Percentiles rank a stretch among this genome's conserved stretches.
Evolutionary conservation across 495 filamentous ascomycete genomes (phyloP).

Genomic region (Aspergillus ostianus): DNA sequence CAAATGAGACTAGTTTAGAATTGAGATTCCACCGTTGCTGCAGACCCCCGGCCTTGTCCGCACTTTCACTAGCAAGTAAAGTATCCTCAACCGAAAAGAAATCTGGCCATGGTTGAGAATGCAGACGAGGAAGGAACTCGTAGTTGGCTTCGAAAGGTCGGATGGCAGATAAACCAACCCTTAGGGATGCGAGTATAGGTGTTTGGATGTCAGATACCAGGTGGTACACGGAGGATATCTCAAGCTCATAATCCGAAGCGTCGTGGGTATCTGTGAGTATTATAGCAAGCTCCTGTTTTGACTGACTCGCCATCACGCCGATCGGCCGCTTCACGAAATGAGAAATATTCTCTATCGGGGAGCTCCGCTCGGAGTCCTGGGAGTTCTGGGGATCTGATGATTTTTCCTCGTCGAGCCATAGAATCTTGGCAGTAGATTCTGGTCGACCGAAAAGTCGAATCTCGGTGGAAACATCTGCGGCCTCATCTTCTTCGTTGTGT

Average conservation of each 20-base stretch:
- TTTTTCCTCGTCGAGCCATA: constrained; percentile 43
- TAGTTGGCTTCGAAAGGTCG: constrained; percentile 88
- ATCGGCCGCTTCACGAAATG: constrained; percentile 38
- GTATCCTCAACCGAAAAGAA: constrained; percentile 63
- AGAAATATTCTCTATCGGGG: constrained; percentile 29
- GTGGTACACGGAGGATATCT: constrained; percentile 71
- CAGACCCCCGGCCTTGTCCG: constrained; percentile 56
- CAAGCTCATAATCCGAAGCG: constrained; percentile 65
- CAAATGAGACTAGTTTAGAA: constrained; percentile 72
- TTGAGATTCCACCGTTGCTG: constrained; percentile 76
- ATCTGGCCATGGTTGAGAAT: constrained; percentile 79
- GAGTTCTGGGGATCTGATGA: constrained; percentile 18
- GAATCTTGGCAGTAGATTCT: constrained; percentile 49
- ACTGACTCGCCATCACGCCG: constrained; percentile 51
- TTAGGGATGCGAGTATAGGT: constrained; percentile 69
- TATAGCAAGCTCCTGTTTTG: constrained; percentile 31
- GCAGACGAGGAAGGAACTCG: constrained; percentile 73
- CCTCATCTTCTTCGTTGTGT: constrained; percentile 80
- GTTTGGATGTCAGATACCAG: constrained; percentile 80
- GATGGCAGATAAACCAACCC: constrained; percentile 66
- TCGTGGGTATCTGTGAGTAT: constrained; percentile 38
- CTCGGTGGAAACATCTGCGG: constrained; percentile 67
- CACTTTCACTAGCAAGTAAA: constrained; percentile 26
- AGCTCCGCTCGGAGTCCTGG: constrained; percentile 24
- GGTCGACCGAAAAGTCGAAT: constrained; percentile 60